A percentile compares a stretch with the other conserved stretches of the same genome.
Evolutionary conservation across 305 asterid genomes (phyloP).

Genomic region (Solanum hybrid): DNA sequence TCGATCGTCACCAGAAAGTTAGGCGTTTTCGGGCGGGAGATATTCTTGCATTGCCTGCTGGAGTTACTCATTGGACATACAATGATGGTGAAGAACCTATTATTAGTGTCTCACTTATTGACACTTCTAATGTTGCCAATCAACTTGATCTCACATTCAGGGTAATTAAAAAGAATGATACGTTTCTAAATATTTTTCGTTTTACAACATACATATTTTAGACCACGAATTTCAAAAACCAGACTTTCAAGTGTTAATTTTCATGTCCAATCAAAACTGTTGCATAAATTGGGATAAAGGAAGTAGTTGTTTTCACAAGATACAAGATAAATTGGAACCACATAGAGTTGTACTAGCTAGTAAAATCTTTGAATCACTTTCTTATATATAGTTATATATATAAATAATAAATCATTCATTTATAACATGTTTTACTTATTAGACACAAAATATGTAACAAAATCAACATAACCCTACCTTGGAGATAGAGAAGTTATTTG

Average conservation of each 20-base stretch:
- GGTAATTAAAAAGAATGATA: conserved; percentile 14
- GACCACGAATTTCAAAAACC: not conserved
- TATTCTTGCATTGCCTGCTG: conserved; percentile 47
- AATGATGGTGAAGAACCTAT: conserved; percentile 37
- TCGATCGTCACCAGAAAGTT: conserved; percentile 52
- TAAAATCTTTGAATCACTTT: not conserved
- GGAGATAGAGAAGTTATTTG: not conserved
- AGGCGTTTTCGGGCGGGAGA: conserved; percentile 37
- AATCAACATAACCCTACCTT: not conserved
- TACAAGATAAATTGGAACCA: not conserved
- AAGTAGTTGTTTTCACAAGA: not conserved
- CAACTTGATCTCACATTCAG: conserved; percentile 56
- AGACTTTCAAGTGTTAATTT: not conserved
- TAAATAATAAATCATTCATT: not conserved
- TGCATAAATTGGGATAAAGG: not conserved
- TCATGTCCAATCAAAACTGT: not conserved
- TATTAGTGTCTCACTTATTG: conserved; percentile 44
- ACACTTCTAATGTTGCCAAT: conserved; percentile 37
- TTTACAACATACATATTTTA: not conserved
- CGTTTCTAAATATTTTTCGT: not conserved
- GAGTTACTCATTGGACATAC: conserved; percentile 46
- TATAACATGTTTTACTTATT: not conserved
- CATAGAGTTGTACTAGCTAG: not conserved
- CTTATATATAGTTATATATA: not conserved
- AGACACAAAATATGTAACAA: not conserved